A percentile compares a stretch with the other conserved stretches of the same genome.
Evolutionary conservation across 164 flowering plant species (phyloP).

Genomic region (Nymphaea thermarum): DNA sequence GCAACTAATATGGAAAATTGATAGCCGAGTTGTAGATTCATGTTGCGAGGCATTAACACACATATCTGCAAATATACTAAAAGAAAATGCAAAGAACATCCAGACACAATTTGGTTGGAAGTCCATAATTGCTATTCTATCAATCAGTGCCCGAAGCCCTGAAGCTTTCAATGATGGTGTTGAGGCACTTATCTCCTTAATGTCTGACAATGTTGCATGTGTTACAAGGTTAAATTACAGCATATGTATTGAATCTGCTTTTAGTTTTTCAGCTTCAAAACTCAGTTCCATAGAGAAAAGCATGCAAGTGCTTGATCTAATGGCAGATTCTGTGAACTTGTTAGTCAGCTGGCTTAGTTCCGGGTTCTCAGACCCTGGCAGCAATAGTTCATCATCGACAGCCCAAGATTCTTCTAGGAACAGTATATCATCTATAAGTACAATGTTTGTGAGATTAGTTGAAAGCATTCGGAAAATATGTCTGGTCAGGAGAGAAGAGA

Average conservation of each 20-base stretch:
- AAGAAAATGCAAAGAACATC: conserved; percentile 45
- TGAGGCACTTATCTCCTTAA: conserved; percentile 44
- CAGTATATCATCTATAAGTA: neutral
- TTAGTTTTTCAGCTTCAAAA: conserved; percentile 52
- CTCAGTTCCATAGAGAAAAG: conserved; percentile 64
- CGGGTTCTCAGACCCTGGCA: conserved; percentile 44
- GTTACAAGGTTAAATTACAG: conserved; percentile 42
- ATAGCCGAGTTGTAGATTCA: conserved; percentile 44
- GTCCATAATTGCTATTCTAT: conserved; percentile 46
- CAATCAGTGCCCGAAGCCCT: conserved; percentile 49
- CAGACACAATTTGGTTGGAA: conserved; percentile 76
- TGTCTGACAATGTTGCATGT: conserved; percentile 28
- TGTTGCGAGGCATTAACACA: conserved; percentile 48
- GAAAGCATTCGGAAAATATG: conserved; percentile 65
- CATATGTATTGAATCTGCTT: conserved; percentile 68
- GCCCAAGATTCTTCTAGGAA: neutral
- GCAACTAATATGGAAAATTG: conserved; percentile 72
- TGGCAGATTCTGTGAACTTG: conserved; percentile 49
- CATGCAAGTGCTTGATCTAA: conserved; percentile 47
- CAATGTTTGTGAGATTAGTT: conserved; percentile 49
- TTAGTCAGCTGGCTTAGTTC: conserved; percentile 52
- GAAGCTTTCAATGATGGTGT: conserved; percentile 65
- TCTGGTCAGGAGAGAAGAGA: conserved; percentile 75
- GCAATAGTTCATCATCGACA: conserved; percentile 16
- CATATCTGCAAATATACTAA: conserved; percentile 36